Base-by-base conservation (phyloP, 768 basidiomycete species). In the Leccinum subtestaceum region DNA sequence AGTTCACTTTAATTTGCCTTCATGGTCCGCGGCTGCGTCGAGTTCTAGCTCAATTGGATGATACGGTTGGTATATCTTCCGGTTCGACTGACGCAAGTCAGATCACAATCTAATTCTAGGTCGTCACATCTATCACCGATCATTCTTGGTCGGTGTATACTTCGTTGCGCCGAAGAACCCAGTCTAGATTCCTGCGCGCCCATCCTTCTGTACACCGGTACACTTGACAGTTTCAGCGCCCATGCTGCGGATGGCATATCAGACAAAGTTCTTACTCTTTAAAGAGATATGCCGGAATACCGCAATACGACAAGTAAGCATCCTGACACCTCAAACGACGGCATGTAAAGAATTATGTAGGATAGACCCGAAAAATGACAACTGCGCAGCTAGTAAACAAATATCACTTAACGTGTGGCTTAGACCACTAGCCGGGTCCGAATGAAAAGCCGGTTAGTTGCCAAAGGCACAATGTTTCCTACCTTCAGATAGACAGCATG, bases 221-320 rank as follows among this genome's bases (percentile, higher is more conserved):
- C 21, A 21, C 21, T 23, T 46, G 45, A 21, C 21, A 19, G 45
- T 5, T 46, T 13, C 19, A 13, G 21, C 11, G 45, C 19, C 21
- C 21, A 46, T 21, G 21, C 45, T 46, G 45, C 19, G 45, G 45
- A 46, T 46, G 45, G 12, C 17, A 21, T 21, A 19, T 46, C 19
- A 46, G 19, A 46, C 21, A 23, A 46, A 12, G 21, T 46, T 21
- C 21, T 46, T 21, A 19, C 21, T 46, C 45, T 46, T 19, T 13
- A 12, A 21, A 46, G 19, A 46, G 12, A 21, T 21, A 13, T 46
- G 12, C 45, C 43, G 11, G 43, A n/a, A 75, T 60, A 62, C 66
- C 45, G 52, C 75, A 13, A 75, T 63, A 68, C 34, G 13, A 36
- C 21, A 29, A 31, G 7, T 32, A 21, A 8, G 29, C 50, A 21